Evolutionary conservation across 2,329 filamentous ascomycete genomes (phyloP).

Genomic region (Verticillium dahliae): DNA sequence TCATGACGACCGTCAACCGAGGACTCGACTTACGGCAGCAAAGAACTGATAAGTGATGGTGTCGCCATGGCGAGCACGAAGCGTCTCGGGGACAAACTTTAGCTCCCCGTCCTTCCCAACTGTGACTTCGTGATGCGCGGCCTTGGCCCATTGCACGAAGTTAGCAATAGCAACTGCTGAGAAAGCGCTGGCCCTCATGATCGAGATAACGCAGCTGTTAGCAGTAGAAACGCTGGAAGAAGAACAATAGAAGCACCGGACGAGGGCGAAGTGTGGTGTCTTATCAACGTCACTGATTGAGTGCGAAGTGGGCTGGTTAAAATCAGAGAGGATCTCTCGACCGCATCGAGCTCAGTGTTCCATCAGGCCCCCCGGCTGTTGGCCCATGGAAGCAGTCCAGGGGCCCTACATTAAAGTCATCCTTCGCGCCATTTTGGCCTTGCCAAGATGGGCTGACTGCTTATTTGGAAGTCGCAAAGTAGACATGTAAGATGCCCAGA

Average conservation of each 20-base stretch:
- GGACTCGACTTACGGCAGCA: conserved; percentile 19
- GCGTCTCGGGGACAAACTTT: conserved; percentile 27
- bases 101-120: conserved; percentile 29
- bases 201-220: conserved; percentile 1
- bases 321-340: neutral
- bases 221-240: neutral
- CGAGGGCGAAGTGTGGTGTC: neutral
- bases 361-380: neutral
- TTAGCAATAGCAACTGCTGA: conserved; percentile 14
- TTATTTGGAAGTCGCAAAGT: neutral
- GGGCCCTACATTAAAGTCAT: neutral
- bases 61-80: conserved; percentile 27
- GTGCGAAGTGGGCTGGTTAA: neutral
- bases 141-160: conserved; percentile 19
- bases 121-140: conserved; percentile 24
- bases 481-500: neutral
- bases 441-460: neutral
- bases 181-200: conserved; percentile 20
- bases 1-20: neutral
- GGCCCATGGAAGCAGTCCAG: neutral
- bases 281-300: neutral
- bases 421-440: neutral
- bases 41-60: conserved; percentile 34
- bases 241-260: neutral
- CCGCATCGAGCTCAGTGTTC: neutral